Evolutionary conservation across 2,329 filamentous ascomycete genomes (phyloP), one percentile per base, ranked within the genome.

Genomic region (Botrytis tulipae): DNA sequence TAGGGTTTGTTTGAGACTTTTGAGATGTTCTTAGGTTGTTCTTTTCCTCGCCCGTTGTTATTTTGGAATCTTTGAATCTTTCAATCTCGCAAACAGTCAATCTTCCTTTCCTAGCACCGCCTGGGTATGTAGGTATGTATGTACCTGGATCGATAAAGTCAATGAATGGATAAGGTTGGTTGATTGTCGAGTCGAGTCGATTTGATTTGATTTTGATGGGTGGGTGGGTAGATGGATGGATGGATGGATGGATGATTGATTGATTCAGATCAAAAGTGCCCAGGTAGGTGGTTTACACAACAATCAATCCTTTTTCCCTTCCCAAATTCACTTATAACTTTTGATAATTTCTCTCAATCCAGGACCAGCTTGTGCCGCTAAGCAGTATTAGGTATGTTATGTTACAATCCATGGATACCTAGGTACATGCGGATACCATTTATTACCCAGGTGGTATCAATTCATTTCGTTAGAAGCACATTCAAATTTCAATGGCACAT

Each of bases 1-100:
- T 10, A 8, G 22, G 8, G 16, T n/a, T 51, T 25, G 22, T 51
- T 37, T 51, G 44, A 37, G 44, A 37, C 22, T 51, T n/a, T n/a
- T 54, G 48, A 54, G 48, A 54, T 54, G 42, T 66, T 65, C 42
- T 65, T 65, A 18, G 42, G 42, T 48, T 65, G 62, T 46, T 46
- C 62, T 66, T 48, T 42, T 35, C 37, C 44, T 12, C 29, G 18
- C 62, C 14, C 62, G 25, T 25, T 62, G 59, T 37, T 37, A 37
- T 25, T n/a, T 61, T 25, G 10, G 25, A 54, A 37, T n/a, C 32
- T 40, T 9, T 40, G 10, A 61, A 60, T 22, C 29, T 22, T 12
- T n/a, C n/a, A n/a, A n/a, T n/a, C n/a, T n/a, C n/a, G n/a, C n/a
- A n/a, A n/a, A n/a, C n/a, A n/a, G n/a, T n/a, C n/a, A n/a, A 46